Conservation (phyloP, 202 grass and related monocot species). For the Dendrocalamus latiflorus region DNA sequence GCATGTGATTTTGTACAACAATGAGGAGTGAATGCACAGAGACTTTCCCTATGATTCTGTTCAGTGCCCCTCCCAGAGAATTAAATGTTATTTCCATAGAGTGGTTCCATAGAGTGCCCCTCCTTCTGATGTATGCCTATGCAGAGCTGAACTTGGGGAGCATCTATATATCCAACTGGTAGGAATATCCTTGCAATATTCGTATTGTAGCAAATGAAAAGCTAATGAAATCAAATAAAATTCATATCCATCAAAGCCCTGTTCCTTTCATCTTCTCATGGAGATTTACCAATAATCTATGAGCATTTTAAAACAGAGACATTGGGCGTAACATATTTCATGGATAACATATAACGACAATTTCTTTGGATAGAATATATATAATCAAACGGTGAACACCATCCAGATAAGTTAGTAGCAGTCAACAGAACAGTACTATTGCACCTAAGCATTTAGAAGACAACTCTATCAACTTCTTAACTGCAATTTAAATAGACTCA, state of each 20-base stretch:
- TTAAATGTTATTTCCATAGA: no score
- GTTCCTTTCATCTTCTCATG: neutral
- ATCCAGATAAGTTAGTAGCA: neutral
- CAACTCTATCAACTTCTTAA: neutral
- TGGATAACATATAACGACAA: neutral
- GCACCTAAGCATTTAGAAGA: neutral
- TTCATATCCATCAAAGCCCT: neutral
- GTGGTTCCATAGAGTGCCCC: neutral
- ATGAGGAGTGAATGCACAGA: neutral
- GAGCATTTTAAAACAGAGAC: neutral
- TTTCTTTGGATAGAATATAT: neutral
- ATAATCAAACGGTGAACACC: neutral
- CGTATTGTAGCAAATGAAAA: constrained; percentile 8
- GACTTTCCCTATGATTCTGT: neutral
- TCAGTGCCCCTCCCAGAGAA: neutral
- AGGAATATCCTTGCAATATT: neutral
- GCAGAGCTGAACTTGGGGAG: no score
- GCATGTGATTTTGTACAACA: neutral
- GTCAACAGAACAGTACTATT: neutral
- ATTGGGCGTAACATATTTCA: neutral
- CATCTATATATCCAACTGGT: neutral
- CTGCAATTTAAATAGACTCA: no score
- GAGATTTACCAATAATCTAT: neutral
- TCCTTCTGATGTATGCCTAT: no score
- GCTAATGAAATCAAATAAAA: neutral